Conservation (phyloP, 2,329 filamentous ascomycete genomes). For the Nemania diffusa region DNA sequence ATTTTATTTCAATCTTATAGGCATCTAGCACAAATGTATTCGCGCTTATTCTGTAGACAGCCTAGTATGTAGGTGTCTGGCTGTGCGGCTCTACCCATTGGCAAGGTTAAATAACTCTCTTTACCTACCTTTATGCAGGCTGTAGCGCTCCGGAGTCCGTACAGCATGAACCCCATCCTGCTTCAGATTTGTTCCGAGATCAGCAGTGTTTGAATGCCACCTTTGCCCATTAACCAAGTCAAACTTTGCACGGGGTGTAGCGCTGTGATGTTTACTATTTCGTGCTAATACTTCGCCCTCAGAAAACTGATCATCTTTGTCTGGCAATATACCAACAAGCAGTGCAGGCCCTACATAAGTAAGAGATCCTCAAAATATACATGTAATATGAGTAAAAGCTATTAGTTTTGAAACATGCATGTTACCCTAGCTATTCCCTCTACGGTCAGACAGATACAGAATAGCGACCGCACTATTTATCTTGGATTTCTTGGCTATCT, state of each 20-base stretch:
- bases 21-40: background rate
- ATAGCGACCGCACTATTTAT: background rate
- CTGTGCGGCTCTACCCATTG: slow-evolving; percentile 30
- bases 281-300: background rate
- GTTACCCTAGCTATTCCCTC: background rate
- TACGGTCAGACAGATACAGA: background rate
- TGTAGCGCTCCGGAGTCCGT: slow-evolving; percentile 21
- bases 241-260: background rate
- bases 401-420: background rate
- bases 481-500: background rate
- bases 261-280: slow-evolving; percentile 1
- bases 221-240: slow-evolving; percentile 4
- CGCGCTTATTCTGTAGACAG: no score
- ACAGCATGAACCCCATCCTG: slow-evolving; percentile 22
- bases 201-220: slow-evolving; percentile 38
- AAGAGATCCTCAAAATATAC: background rate
- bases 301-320: background rate
- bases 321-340: background rate
- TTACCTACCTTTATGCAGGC: slow-evolving; percentile 5
- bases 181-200: slow-evolving; percentile 41
- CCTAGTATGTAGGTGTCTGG: background rate
- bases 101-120: slow-evolving; percentile 9
- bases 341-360: background rate
- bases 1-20: background rate
- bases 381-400: background rate